Percentiles rank a stretch among this genome's conserved stretches.
Conservation (phyloP, 2,329 filamentous ascomycete genomes). For the Penicillium psychrosexuale region DNA sequence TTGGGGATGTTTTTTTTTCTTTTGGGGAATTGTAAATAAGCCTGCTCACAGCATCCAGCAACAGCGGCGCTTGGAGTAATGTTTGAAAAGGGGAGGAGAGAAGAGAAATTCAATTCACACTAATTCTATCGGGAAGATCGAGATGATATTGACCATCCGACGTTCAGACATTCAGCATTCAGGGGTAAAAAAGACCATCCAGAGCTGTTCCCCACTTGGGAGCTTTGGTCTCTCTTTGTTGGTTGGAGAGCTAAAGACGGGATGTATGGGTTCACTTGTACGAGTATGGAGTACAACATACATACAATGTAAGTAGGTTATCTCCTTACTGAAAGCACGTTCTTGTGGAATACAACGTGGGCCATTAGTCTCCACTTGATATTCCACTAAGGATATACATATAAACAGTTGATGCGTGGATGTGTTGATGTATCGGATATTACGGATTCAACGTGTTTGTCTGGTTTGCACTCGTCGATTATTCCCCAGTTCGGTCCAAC, state of each 20-base stretch:
- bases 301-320: no score
- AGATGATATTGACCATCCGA: neutral
- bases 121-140: neutral
- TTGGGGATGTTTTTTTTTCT: slow-evolving; percentile 7
- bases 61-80: slow-evolving; percentile 33
- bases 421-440: no score
- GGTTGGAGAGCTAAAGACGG: slow-evolving; percentile 8
- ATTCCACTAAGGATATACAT: no score
- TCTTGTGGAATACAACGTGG: no score
- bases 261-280: slow-evolving; percentile 6
- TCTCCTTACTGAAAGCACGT: no score
- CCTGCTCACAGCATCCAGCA: slow-evolving; percentile 40
- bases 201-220: slow-evolving; percentile 16
- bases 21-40: slow-evolving; percentile 18
- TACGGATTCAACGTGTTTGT: neutral
- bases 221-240: slow-evolving; percentile 12
- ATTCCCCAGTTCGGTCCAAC: neutral
- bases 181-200: slow-evolving; percentile 21
- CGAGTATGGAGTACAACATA: no score
- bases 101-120: neutral
- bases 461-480: neutral
- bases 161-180: slow-evolving; percentile 4
- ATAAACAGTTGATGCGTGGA: no score
- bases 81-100: slow-evolving; percentile 15
- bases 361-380: no score